phyloP scores from a whole-genome alignment of 1,284 basidiomycete genomes.

The Meira miltonrushii region DNA sequence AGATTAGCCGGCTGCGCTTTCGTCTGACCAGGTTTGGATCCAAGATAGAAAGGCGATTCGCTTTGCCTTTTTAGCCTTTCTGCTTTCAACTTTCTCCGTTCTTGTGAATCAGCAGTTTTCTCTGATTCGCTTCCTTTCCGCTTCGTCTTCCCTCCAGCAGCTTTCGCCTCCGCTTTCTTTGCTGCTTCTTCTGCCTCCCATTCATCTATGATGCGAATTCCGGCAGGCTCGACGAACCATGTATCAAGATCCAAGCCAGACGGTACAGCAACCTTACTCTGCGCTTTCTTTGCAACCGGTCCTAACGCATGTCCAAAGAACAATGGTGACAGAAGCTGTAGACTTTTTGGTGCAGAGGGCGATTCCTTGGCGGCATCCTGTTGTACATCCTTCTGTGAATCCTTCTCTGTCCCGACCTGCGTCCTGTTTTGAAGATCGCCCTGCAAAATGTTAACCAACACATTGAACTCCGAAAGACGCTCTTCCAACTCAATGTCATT shows the following conservation, averaged over 20 bases:
- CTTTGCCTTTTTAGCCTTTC: conserved; percentile 7
- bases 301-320: conserved; percentile 77
- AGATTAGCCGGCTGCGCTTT: background rate
- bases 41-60: background rate
- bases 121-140: background rate
- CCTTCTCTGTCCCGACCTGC: too few species aligned
- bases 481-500: conserved; percentile 82
- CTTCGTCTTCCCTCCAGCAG: background rate
- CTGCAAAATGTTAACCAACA: conserved; percentile 73
- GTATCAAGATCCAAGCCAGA: conserved; percentile 76
- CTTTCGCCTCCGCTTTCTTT: conserved; percentile 11
- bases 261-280: conserved; percentile 73
- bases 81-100: conserved; percentile 6
- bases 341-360: conserved; percentile 65
- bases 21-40: background rate
- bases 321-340: conserved; percentile 78
- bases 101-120: background rate
- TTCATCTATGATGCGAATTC: conserved; percentile 14
- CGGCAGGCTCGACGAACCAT: conserved; percentile 60
- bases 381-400: background rate
- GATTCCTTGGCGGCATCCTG: background rate
- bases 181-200: conserved; percentile 16
- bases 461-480: conserved; percentile 72
- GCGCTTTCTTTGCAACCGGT: conserved; percentile 73
- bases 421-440: conserved; percentile 62